These are phyloP conservation scores for Trametes elegans DNA, from an alignment of 768 basidiomycete species.

Conservation along the genomic window DNA sequence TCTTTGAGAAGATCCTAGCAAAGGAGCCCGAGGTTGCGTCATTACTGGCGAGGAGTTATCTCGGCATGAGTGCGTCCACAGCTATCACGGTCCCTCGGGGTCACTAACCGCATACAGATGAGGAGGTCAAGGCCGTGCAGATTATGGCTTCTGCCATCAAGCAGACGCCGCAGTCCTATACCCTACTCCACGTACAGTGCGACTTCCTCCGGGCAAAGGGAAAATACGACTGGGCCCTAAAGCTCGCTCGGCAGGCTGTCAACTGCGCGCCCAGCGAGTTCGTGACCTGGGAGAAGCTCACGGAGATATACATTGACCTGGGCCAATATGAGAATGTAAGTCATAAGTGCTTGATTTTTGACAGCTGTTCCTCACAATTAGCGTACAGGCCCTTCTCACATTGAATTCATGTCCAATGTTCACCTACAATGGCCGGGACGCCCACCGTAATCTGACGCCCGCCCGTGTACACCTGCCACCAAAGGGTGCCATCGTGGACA, in stretches of 20 bases:
- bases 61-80: slow-evolving; percentile 88
- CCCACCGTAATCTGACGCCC: slow-evolving; percentile 81
- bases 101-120: slow-evolving; percentile 52
- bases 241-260: slow-evolving; percentile 91
- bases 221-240: slow-evolving; percentile 83
- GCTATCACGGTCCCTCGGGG: not conserved
- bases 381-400: slow-evolving; percentile 69
- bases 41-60: slow-evolving; percentile 83
- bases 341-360: not conserved
- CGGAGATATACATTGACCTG: slow-evolving; percentile 90
- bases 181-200: slow-evolving; percentile 90
- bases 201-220: slow-evolving; percentile 90
- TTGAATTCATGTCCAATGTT: slow-evolving; percentile 99
- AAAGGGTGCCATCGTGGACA: slow-evolving; percentile 82
- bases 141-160: slow-evolving; percentile 85
- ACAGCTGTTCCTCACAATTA: not conserved
- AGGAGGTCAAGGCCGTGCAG: slow-evolving; percentile 97
- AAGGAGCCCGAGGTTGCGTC: slow-evolving; percentile 88
- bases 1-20: slow-evolving; percentile 88
- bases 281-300: slow-evolving; percentile 97
- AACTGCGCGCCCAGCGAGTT: slow-evolving; percentile 99
- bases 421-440: slow-evolving; percentile 95
- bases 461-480: slow-evolving; percentile 83
- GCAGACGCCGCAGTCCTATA: slow-evolving; percentile 88
- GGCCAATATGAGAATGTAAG: slow-evolving; percentile 75